Evolutionary conservation across 1,284 basidiomycete species (phyloP).

Genomic region (Golubevia sp.): DNA sequence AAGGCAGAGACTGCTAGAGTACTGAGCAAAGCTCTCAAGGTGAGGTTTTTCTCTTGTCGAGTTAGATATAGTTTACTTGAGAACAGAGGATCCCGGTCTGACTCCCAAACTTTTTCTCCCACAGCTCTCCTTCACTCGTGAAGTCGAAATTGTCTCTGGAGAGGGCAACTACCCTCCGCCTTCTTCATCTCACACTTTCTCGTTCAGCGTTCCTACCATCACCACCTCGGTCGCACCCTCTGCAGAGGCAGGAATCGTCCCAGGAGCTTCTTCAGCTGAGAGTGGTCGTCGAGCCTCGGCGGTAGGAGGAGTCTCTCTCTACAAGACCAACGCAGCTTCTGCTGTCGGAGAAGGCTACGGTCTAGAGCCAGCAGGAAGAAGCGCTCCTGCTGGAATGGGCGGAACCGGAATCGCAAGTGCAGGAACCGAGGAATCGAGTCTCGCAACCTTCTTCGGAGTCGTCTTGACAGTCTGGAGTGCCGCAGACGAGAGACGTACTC

Average conservation of each 20-base stretch:
- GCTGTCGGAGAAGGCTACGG: constrained; percentile 63
- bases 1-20: constrained; percentile 46
- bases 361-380: too few relatives aligned
- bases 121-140: constrained; percentile 82
- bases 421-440: constrained; percentile 12
- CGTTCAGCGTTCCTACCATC: constrained; percentile 67
- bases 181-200: constrained; percentile 89
- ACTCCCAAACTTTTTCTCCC: background rate
- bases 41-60: constrained; percentile 3
- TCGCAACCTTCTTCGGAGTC: constrained; percentile 46
- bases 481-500: constrained; percentile 39
- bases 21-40: constrained; percentile 46
- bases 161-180: constrained; percentile 61
- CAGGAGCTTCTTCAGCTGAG: constrained; percentile 18
- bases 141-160: constrained; percentile 75
- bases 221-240: constrained; percentile 23
- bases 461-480: constrained; percentile 40
- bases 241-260: constrained; percentile 7
- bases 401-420: constrained; percentile 13
- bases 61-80: too few relatives aligned
- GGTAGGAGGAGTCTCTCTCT: constrained; percentile 17
- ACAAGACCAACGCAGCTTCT: constrained; percentile 34
- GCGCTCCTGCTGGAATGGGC: constrained; percentile 15
- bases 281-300: constrained; percentile 5
- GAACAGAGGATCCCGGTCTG: too few relatives aligned